These are phyloP conservation scores for Fraxinus excelsior DNA, from an alignment of 257 asterid species.

Conservation along the genomic window DNA sequence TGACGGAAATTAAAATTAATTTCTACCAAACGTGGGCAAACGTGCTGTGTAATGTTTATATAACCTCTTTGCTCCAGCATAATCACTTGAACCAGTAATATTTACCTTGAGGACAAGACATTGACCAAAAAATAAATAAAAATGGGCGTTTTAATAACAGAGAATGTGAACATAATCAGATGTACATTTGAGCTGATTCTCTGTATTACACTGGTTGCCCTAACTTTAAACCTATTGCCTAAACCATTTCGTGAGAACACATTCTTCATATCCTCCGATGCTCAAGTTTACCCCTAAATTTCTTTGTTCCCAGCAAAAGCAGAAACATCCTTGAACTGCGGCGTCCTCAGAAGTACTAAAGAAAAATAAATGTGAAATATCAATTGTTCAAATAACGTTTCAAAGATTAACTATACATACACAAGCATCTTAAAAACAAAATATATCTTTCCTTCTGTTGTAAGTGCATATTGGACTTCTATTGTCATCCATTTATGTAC, in stretches of 20 bases:
- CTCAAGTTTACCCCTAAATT: neutral
- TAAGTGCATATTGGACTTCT: conserved; percentile 28
- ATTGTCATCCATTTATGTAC: too few relatives aligned
- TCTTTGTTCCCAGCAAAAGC: neutral
- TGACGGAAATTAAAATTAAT: too few relatives aligned
- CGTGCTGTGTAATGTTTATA: too few relatives aligned
- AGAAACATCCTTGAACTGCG: neutral
- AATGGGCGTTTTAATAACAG: too few relatives aligned
- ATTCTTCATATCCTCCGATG: neutral
- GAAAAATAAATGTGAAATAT: conserved; percentile 2
- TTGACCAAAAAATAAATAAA: too few relatives aligned
- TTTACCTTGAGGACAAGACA: too few relatives aligned
- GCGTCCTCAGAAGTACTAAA: neutral
- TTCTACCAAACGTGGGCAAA: too few relatives aligned
- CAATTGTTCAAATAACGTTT: conserved; percentile 22
- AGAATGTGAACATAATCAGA: neutral
- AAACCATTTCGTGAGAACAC: neutral
- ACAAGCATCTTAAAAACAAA: conserved; percentile 33
- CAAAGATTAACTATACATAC: conserved; percentile 40
- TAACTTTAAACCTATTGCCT: neutral
- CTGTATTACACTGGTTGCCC: neutral
- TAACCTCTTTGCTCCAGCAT: too few relatives aligned
- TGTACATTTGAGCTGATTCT: neutral
- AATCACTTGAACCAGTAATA: too few relatives aligned
- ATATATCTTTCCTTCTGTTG: conserved; percentile 26